A percentile compares a stretch with the other conserved stretches of the same genome.
Evolutionary conservation across 164 flowering plant genomes (phyloP).

Genomic region (Vitis cinerea): DNA sequence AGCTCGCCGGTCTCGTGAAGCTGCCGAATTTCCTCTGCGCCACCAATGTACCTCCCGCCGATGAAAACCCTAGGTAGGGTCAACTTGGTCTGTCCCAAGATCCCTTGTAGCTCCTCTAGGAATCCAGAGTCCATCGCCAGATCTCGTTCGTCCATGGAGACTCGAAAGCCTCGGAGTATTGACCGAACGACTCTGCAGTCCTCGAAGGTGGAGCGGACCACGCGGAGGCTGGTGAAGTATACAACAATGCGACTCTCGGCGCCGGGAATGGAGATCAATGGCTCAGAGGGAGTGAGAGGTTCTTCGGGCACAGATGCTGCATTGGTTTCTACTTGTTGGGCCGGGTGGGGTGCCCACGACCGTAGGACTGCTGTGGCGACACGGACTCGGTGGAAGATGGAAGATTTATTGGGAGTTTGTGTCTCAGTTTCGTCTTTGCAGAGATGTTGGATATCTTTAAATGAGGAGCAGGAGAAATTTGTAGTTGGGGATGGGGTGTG

Average conservation of each 20-base stretch:
- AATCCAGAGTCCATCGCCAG: conserved; percentile 55
- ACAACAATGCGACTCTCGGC: conserved; percentile 49
- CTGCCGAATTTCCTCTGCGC: conserved; percentile 53
- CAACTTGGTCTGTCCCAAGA: conserved; percentile 26
- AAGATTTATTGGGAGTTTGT: conserved; percentile 1
- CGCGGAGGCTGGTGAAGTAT: conserved; percentile 65
- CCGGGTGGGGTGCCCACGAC: conserved; percentile 14
- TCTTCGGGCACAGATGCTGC: too few relatives aligned
- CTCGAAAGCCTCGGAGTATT: conserved; percentile 45
- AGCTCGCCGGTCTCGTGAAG: conserved; percentile 64
- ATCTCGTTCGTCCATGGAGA: conserved; percentile 63
- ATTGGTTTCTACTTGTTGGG: background rate
- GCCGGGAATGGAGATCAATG: conserved; percentile 23
- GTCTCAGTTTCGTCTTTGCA: conserved; percentile 22
- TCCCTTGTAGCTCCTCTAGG: conserved; percentile 42
- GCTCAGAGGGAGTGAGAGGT: conserved; percentile 5
- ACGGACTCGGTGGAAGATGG: conserved; percentile 40
- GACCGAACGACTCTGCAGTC: conserved; percentile 54
- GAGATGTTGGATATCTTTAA: conserved; percentile 49
- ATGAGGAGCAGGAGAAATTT: conserved; percentile 39
- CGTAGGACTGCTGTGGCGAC: conserved; percentile 32
- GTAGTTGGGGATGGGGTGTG: conserved; percentile 17
- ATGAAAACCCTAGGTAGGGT: conserved; percentile 56
- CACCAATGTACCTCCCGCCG: conserved; percentile 61
- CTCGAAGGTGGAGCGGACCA: conserved; percentile 59